phyloP scores from a whole-genome alignment of 2,329 filamentous ascomycete species.

The Monilinia aucupariae region DNA sequence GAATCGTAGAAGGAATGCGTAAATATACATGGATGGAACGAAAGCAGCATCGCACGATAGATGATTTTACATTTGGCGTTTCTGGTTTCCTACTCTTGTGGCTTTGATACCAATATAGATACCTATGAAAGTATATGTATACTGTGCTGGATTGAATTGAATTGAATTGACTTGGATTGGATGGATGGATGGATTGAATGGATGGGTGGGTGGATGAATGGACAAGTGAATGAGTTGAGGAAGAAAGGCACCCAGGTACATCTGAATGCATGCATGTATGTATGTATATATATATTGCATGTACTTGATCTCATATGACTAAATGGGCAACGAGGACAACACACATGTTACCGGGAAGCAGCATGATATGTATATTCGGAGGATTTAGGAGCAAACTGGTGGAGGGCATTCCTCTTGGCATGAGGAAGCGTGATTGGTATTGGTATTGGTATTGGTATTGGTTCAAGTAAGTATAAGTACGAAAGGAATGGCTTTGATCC shows the following conservation, averaged over 20 bases:
- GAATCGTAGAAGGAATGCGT: neutral
- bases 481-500: no score
- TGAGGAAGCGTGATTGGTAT: neutral
- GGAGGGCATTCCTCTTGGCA: constrained; percentile 5
- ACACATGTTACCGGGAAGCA: neutral
- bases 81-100: constrained; percentile 1
- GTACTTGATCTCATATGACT: neutral
- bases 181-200: neutral
- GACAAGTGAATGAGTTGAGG: neutral
- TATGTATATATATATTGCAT: neutral
- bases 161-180: no score
- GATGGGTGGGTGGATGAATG: neutral
- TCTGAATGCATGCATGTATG: neutral
- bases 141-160: neutral
- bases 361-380: constrained; percentile 7
- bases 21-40: neutral
- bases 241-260: constrained; percentile 1
- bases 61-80: constrained; percentile 12
- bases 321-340: constrained; percentile 1
- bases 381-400: constrained; percentile 4
- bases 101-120: constrained; percentile 8
- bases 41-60: constrained; percentile 2
- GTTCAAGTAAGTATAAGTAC: no score
- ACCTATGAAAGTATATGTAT: neutral
- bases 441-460: no score